Conservation (phyloP, 495 filamentous ascomycete species). For the Sporormia fimetaria region DNA sequence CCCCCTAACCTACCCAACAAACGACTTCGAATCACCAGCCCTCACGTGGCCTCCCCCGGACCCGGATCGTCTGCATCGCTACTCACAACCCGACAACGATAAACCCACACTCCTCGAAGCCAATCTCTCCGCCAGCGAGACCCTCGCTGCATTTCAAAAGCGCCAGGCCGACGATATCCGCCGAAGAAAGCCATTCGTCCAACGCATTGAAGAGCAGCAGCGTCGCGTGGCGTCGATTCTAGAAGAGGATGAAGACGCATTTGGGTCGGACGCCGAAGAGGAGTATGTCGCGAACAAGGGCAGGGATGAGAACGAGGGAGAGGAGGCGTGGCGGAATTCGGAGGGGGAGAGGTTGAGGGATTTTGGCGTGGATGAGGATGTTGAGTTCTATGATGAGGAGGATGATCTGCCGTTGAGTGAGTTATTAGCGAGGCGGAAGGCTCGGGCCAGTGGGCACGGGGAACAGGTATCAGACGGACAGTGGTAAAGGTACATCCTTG, state of each 20-base stretch:
- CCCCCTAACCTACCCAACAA: constrained; percentile 64
- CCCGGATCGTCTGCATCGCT: constrained; percentile 62
- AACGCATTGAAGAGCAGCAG: constrained; percentile 28
- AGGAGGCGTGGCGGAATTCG: constrained; percentile 65
- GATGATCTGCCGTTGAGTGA: constrained; percentile 64
- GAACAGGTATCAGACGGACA: too few species aligned
- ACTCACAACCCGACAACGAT: background rate
- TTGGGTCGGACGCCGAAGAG: constrained; percentile 31
- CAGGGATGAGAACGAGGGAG: constrained; percentile 28
- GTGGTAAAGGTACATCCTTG: too few species aligned
- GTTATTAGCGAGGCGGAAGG: constrained; percentile 36
- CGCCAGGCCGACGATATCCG: constrained; percentile 47
- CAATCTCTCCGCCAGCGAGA: constrained; percentile 3
- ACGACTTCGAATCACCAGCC: constrained; percentile 67
- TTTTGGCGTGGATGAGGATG: constrained; percentile 82
- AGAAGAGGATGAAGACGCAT: constrained; percentile 30
- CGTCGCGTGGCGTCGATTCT: constrained; percentile 26
- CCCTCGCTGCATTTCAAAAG: constrained; percentile 43
- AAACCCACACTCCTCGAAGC: constrained; percentile 9
- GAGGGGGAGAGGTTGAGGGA: constrained; percentile 80
- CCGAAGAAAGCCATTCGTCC: constrained; percentile 42
- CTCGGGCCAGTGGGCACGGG: too few species aligned
- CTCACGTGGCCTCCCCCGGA: constrained; percentile 80
- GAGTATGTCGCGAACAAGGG: constrained; percentile 34
- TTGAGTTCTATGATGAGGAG: constrained; percentile 58